These are phyloP conservation scores for Arachis monticola DNA, from an alignment of 331 rosid species.

Conservation along the genomic window DNA sequence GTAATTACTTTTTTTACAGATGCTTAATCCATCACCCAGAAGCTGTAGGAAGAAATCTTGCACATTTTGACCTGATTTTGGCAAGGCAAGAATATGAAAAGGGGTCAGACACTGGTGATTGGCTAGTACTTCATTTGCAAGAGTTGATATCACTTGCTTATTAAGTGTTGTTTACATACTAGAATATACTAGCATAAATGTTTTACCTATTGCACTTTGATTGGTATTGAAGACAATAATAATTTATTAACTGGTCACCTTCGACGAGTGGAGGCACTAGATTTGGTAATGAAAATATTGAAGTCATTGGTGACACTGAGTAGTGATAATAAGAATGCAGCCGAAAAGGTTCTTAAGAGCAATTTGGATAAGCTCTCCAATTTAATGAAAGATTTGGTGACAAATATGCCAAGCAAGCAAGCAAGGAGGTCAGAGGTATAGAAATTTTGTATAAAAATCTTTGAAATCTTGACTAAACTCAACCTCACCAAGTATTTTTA, in stretches of 20 bases:
- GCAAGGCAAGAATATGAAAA: conserved; percentile 68
- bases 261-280: conserved; percentile 82
- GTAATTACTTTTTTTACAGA: conserved; percentile 53
- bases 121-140: conserved; percentile 92
- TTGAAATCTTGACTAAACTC: conserved; percentile 57
- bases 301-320: conserved; percentile 50
- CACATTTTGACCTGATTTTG: conserved; percentile 85
- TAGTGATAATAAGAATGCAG: conserved; percentile 48
- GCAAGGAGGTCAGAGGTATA: conserved; percentile 68
- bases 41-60: conserved; percentile 89
- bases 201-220: conserved; percentile 36
- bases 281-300: conserved; percentile 64
- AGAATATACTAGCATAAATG: conserved; percentile 26
- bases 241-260: conserved; percentile 37
- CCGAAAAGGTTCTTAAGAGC: conserved; percentile 53
- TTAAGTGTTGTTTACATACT: conserved; percentile 62
- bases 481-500: conserved; percentile 53
- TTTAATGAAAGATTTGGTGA: conserved; percentile 68
- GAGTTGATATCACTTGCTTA: conserved; percentile 97
- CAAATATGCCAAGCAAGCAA: conserved; percentile 69
- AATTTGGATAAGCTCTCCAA: conserved; percentile 56
- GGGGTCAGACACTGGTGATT: conserved; percentile 61
- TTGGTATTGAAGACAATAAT: conserved; percentile 26
- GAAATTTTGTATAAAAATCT: conserved; percentile 62
- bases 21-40: conserved; percentile 88